Conservation (phyloP, 176 grass and related monocot genomes). For the Carex pumila region DNA sequence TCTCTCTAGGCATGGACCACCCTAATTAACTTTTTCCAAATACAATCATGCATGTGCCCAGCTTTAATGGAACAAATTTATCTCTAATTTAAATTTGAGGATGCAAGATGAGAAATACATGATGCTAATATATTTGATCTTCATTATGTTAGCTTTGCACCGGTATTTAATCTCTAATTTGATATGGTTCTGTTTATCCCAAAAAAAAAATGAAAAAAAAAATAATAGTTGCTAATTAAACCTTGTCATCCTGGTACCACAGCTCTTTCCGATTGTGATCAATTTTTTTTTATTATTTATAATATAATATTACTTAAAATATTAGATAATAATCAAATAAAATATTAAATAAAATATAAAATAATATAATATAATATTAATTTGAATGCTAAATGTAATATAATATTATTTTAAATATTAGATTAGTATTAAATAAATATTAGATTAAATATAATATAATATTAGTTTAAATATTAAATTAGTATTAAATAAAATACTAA, state of each 20-base stretch:
- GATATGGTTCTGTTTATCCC: background rate
- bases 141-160: background rate
- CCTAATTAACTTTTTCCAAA: background rate
- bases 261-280: background rate
- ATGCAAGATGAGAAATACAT: background rate
- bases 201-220: background rate
- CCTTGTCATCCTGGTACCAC: background rate
- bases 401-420: too few species aligned
- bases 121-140: background rate
- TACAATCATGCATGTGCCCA: slow-evolving; percentile 1
- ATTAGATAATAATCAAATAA: too few species aligned
- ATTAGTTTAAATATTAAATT: too few species aligned
- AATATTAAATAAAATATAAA: too few species aligned
- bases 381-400: too few species aligned
- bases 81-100: background rate
- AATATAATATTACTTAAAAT: too few species aligned
- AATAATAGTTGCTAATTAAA: background rate
- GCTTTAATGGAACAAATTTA: slow-evolving; percentile 3
- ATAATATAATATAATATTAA: too few species aligned
- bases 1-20: background rate
- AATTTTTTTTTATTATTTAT: background rate
- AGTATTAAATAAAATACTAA: too few species aligned
- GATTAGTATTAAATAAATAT: too few species aligned
- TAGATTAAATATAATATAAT: too few species aligned
- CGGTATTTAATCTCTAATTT: background rate